Evolutionary conservation across 305 asterid genomes (phyloP), one percentile per base, ranked within the genome.

Genomic region (Fraxinus nigra): DNA sequence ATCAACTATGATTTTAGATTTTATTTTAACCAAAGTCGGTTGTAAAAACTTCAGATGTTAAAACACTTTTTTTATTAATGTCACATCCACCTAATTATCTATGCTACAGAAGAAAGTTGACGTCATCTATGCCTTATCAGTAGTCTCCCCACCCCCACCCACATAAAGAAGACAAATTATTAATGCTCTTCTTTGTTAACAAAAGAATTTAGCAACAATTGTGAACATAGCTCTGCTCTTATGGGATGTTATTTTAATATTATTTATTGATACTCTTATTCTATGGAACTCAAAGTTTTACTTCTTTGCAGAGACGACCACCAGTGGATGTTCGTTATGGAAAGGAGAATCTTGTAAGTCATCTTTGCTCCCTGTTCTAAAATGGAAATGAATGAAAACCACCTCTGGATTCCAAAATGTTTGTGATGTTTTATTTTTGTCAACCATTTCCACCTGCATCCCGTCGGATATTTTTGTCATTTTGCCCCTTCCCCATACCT

Each of bases 271-370:
- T 46, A 37, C 38, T 35, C 75, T 72, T 56, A 72, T 33, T 72
- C 22, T 18, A 38, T 43, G 7, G 46, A 81, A 51, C 75, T 85
- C 40, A 59, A 24, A 7, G 3, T 79, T 83, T 67, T 69, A 74
- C 46, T 81, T 20, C 72, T 80, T 79, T 89, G 87, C 97, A 97
- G 99, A 92, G 97, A 84, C 95, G 92, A 61, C 98, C 93, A 16
- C 89, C 90, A 6, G 30, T 91, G 83, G 98, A 94, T 85, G 82
- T 84, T 54, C 85, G 88, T 74, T 85, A 79, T 80, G 97, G 92
- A 84, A 92, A 84, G 88, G 85, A 81, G 82, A 94, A 91, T 88
- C 85, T 89, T 86, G 99, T 94, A 88, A 91, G 98, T 88, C 67
- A 30, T 65, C 78, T 61, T 82, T 79, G 61, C 78, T 78, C 46